Conservation (phyloP, 2,329 filamentous ascomycete species). For the Simplicillium sp. region DNA sequence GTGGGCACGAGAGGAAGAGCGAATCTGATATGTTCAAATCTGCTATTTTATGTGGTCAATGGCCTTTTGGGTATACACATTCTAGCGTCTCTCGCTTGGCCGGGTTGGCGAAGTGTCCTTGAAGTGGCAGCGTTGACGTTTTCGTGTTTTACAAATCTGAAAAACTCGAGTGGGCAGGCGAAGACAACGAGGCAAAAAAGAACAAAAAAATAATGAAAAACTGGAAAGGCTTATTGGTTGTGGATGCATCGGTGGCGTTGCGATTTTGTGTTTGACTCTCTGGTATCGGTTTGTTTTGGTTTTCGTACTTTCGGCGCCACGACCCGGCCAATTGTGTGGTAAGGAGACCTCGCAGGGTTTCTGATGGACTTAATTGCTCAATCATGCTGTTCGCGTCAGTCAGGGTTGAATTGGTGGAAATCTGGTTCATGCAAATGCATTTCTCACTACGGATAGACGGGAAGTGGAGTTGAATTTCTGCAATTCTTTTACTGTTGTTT, state of each 20-base stretch:
- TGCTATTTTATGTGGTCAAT: too few species aligned
- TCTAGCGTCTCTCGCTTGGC: too few species aligned
- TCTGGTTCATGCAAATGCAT: constrained; percentile 8
- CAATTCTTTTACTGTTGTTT: not conserved
- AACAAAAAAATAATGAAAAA: not conserved
- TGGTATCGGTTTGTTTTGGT: constrained; percentile 9
- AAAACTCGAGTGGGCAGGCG: too few species aligned
- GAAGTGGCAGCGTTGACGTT: too few species aligned
- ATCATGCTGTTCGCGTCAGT: not conserved
- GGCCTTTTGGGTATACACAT: too few species aligned
- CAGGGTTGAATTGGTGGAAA: not conserved
- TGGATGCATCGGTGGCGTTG: constrained; percentile 30
- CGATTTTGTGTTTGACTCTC: constrained; percentile 10
- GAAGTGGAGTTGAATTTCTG: constrained; percentile 17
- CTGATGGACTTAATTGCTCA: constrained; percentile 8
- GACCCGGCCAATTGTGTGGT: too few species aligned
- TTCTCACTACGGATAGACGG: constrained; percentile 13
- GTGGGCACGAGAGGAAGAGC: too few species aligned
- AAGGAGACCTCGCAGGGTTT: not conserved
- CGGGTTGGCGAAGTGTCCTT: too few species aligned
- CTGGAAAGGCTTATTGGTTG: constrained; percentile 15
- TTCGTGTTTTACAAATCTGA: too few species aligned
- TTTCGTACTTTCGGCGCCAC: constrained; percentile 11
- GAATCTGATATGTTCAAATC: too few species aligned
- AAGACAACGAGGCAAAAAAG: not conserved